A percentile compares a stretch with the other conserved stretches of the same genome.
Evolutionary conservation across 768 basidiomycete species (phyloP).

Genomic region (Symmetrospora coprosmae): DNA sequence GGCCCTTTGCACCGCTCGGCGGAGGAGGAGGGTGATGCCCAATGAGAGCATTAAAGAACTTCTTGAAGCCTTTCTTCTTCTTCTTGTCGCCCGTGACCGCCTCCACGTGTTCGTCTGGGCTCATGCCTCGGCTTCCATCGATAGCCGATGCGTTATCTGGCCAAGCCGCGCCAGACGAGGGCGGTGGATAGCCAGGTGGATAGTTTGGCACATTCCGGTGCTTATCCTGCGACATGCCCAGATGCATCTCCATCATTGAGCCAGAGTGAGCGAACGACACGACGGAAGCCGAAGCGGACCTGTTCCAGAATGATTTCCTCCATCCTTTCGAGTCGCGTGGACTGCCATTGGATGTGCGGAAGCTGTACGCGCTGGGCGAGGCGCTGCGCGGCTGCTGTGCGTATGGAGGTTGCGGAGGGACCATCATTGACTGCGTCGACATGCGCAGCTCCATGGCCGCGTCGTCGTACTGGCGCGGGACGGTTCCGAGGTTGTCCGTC

Average conservation of each 20-base stretch:
- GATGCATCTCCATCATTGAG: conserved; percentile 34
- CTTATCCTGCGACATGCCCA: conserved; percentile 30
- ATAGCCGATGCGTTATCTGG: conserved; percentile 4
- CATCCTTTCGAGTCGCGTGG: conserved; percentile 6
- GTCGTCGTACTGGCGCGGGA: conserved; percentile 3
- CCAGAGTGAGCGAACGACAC: conserved; percentile 29
- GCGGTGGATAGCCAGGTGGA: not conserved
- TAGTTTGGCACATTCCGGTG: conserved; percentile 18
- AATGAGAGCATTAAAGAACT: conserved; percentile 31
- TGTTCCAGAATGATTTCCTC: conserved; percentile 24
- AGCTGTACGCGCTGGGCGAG: conserved; percentile 25
- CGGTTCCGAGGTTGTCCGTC: conserved; percentile 25
- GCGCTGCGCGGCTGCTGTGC: conserved; percentile 1
- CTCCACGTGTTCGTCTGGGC: conserved; percentile 1
- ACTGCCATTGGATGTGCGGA: conserved; percentile 9
- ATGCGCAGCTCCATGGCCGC: conserved; percentile 1
- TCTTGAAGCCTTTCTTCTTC: conserved; percentile 34
- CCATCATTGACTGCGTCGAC: conserved; percentile 15
- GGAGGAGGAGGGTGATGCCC: not conserved
- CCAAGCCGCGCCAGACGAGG: not conserved
- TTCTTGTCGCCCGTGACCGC: conserved; percentile 20
- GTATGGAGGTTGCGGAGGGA: not conserved
- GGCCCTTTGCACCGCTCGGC: not conserved
- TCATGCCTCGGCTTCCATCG: conserved; percentile 10
- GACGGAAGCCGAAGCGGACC: conserved; percentile 24